Conservation (phyloP, 2,329 filamentous ascomycete species). For the Ambrosiella beaveri region DNA sequence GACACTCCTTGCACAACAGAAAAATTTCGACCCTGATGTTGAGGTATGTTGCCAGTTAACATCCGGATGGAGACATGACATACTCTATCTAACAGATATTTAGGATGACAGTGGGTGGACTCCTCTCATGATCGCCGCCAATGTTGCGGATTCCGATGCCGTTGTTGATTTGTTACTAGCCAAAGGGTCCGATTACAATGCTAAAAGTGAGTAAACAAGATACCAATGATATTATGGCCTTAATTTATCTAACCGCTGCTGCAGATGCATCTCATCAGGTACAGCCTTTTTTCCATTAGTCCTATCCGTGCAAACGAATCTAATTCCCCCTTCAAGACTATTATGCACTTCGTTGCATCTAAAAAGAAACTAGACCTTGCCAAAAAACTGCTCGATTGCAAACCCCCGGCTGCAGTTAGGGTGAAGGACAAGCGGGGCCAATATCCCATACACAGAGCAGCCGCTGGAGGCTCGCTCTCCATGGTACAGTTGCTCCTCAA, state of each 20-base stretch:
- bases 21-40: conserved; percentile 68
- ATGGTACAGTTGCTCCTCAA: conserved; percentile 67
- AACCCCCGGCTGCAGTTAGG: conserved; percentile 53
- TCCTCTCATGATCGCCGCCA: conserved; percentile 65
- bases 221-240: background rate
- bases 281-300: conserved; percentile 7
- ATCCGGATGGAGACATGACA: background rate
- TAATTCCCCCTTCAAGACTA: conserved; percentile 39
- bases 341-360: conserved; percentile 78
- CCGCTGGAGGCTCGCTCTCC: conserved; percentile 74
- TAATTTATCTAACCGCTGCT: background rate
- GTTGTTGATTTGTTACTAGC: conserved; percentile 50
- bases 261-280: conserved; percentile 50
- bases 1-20: conserved; percentile 49
- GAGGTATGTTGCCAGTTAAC: conserved; percentile 32
- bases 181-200: conserved; percentile 54
- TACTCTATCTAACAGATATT: too few relatives aligned
- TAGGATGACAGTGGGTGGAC: conserved; percentile 70
- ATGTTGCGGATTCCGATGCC: conserved; percentile 52
- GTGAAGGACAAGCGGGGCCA: conserved; percentile 78
- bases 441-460: conserved; percentile 77
- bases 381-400: conserved; percentile 54
- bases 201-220: conserved; percentile 38
- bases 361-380: conserved; percentile 77
- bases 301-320: background rate